Conservation (phyloP, 345 rosid genomes). For the Gossypium longicalyx region DNA sequence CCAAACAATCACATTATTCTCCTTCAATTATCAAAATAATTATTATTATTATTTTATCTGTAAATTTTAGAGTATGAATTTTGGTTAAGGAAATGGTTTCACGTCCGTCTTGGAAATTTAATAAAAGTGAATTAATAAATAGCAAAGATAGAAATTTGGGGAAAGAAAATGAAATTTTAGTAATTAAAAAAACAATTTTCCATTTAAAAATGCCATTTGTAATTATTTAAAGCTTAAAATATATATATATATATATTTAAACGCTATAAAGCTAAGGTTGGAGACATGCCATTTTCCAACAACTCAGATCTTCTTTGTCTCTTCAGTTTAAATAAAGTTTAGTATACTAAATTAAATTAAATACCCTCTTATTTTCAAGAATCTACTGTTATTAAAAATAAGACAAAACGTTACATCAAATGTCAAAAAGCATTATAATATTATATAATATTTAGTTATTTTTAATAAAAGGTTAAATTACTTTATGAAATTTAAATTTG, state of each 20-base stretch:
- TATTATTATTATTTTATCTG: slow-evolving; percentile 46
- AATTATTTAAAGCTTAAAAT: neutral
- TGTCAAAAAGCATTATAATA: too few species aligned
- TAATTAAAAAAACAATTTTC: neutral
- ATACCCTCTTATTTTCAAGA: neutral
- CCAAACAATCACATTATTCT: too few species aligned
- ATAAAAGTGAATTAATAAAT: slow-evolving; percentile 25
- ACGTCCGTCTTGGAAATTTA: slow-evolving; percentile 87
- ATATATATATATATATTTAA: neutral
- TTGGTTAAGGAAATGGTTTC: slow-evolving; percentile 82
- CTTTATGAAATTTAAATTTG: too few species aligned
- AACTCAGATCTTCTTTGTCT: slow-evolving; percentile 62
- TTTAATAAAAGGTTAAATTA: too few species aligned
- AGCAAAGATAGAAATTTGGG: too few species aligned
- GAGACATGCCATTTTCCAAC: slow-evolving; percentile 51
- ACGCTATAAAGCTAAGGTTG: slow-evolving; percentile 60
- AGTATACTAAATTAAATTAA: slow-evolving; percentile 15
- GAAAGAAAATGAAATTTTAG: too few species aligned
- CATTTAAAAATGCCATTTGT: slow-evolving; percentile 21
- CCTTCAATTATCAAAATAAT: too few species aligned
- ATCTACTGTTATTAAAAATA: too few species aligned
- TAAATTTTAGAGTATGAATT: slow-evolving; percentile 69
- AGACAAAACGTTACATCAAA: too few species aligned
- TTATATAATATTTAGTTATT: too few species aligned
- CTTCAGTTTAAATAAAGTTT: slow-evolving; percentile 31